phyloP scores from a whole-genome alignment of 148 eudicot genomes.

The Beta vulgaris region DNA sequence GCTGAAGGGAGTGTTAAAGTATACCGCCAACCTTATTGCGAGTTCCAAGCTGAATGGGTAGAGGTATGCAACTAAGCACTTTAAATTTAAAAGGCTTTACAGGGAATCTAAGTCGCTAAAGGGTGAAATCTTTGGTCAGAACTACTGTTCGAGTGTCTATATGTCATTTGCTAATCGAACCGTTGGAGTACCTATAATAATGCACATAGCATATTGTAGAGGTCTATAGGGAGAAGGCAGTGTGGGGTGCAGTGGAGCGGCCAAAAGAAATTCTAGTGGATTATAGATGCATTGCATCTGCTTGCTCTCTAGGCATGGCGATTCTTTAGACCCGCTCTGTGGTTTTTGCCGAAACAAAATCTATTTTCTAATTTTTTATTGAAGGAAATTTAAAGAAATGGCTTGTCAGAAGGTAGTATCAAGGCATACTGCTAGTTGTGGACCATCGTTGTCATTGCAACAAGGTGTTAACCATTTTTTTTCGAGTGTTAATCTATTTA shows the following conservation, averaged over 20 bases:
- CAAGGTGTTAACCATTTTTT: not conserved
- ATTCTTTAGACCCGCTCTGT: too few relatives aligned
- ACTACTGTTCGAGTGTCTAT: not conserved
- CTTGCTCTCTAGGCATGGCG: too few relatives aligned
- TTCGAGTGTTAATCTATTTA: not conserved
- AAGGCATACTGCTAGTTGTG: too few relatives aligned
- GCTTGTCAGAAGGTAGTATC: too few relatives aligned
- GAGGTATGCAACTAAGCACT: slow-evolving; percentile 53
- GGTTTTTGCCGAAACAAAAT: too few relatives aligned
- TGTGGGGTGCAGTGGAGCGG: too few relatives aligned
- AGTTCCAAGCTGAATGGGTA: slow-evolving; percentile 80
- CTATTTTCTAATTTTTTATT: too few relatives aligned
- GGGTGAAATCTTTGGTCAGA: not conserved
- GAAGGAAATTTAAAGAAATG: too few relatives aligned
- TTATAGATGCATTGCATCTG: too few relatives aligned
- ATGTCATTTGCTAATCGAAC: not conserved
- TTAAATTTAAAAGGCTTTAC: not conserved
- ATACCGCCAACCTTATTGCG: slow-evolving; percentile 71
- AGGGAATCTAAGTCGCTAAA: not conserved
- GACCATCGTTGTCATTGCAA: too few relatives aligned
- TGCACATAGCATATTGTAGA: not conserved
- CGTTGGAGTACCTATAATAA: not conserved
- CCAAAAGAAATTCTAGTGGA: too few relatives aligned
- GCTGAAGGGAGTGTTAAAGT: slow-evolving; percentile 74
- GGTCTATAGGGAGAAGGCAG: too few relatives aligned